Evolutionary conservation across 108 stramenopile species (phyloP), one percentile per base, ranked within the genome.

Genomic region (Schizochytrium sp.): DNA sequence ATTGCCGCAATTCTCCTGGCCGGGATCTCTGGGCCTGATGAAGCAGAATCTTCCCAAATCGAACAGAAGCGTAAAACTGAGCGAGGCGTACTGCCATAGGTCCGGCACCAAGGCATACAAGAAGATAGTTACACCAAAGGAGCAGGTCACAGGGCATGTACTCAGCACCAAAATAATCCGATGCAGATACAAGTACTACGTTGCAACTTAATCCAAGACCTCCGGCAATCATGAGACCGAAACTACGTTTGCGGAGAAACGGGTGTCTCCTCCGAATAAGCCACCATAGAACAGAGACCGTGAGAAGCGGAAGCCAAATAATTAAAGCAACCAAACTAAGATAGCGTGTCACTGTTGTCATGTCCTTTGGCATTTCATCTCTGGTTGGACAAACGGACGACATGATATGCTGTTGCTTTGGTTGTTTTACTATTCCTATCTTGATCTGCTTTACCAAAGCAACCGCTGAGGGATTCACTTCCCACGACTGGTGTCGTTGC

Each of bases 1-100:
- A 69, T 7, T 69, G 7, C 12, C 42, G 13, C 57, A 58, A 17
- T 10, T 58, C 72, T 8, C 8, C 38, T 41, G n/a, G 19, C 5
- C 50, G 55, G 50, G 19, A 47, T 17, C 5, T 13, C 15, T 55
- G 15, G 15, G 47, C 2, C 28, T 5, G 8, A 10, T 46, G 7
- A 53, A 83, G 47, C 64, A 83, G 28, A 8, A 83, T 47, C 53
- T 83, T 17, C 4, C 55, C 50, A 2, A 55, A 83, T 53, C 55
- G 50, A 13, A 55, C 76, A 7, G 38, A 5, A n/a, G 38, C n/a
- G 28, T 38, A 83, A 3, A 83, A 83, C 15, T 49, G 49, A 2
- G 53, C 40, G 5, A 83, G 76, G 13, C 76, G 76, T 53, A 83
- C 76, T 13, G 76, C 76, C 47, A 83, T 46, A n/a, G 76, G 76